These are phyloP conservation scores for Kurtzmaniella quercitrusa DNA, from an alignment of 1,139 yeast genomes.

Conservation along the genomic window DNA sequence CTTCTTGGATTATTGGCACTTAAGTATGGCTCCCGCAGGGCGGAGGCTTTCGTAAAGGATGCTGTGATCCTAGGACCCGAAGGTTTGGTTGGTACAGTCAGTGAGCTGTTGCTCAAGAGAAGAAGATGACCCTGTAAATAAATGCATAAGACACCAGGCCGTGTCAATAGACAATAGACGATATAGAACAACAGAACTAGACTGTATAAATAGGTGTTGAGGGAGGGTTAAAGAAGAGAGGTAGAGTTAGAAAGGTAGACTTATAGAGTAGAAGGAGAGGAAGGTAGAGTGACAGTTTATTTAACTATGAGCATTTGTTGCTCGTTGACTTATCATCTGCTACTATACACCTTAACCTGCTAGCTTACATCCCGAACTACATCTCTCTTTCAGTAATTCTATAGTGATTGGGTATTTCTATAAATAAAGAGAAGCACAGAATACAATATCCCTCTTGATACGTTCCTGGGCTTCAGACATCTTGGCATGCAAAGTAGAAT, in stretches of 20 bases:
- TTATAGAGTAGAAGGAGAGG: too few species aligned
- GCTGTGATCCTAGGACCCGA: constrained; percentile 26
- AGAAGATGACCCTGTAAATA: neutral
- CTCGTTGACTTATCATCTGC: too few species aligned
- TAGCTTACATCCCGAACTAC: too few species aligned
- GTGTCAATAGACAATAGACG: neutral
- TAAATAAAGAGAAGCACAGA: constrained; percentile 90
- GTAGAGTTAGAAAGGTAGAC: too few species aligned
- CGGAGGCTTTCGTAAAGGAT: constrained; percentile 23
- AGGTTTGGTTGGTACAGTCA: constrained; percentile 19
- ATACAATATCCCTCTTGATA: constrained; percentile 94
- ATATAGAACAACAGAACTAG: neutral
- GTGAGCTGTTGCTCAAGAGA: constrained; percentile 9
- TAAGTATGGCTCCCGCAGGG: constrained; percentile 22
- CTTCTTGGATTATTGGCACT: constrained; percentile 33
- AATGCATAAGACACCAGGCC: neutral
- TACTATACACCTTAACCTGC: too few species aligned
- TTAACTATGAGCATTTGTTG: too few species aligned
- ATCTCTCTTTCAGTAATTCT: too few species aligned
- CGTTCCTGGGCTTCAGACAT: constrained; percentile 92
- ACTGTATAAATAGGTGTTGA: neutral
- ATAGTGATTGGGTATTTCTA: too few species aligned
- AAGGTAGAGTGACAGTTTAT: too few species aligned
- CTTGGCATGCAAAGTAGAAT: constrained; percentile 77
- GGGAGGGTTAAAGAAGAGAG: too few species aligned